Conservation (phyloP, 2,329 filamentous ascomycete genomes). For the Trichoderma breve region DNA sequence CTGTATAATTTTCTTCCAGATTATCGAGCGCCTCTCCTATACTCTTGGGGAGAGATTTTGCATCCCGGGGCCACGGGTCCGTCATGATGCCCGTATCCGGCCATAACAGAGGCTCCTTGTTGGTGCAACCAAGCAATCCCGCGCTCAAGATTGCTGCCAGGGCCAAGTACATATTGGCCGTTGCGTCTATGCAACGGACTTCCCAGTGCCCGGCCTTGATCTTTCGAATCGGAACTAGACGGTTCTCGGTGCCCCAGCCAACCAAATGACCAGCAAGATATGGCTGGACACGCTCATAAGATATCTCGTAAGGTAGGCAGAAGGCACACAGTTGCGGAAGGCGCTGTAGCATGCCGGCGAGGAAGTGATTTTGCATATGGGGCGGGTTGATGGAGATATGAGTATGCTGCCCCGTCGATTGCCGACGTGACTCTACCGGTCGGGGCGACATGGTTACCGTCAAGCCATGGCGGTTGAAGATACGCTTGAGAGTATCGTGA, state of each 20-base stretch:
- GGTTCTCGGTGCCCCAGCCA: not conserved
- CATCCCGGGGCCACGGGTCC: not conserved
- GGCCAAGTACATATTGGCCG: not conserved
- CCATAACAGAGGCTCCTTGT: not conserved
- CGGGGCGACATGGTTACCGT: not conserved
- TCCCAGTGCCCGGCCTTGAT: not conserved
- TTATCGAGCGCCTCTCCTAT: not conserved
- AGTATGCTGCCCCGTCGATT: not conserved
- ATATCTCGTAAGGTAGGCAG: not conserved
- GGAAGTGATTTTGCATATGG: not conserved
- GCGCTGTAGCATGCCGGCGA: not conserved
- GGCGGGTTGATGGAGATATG: not conserved
- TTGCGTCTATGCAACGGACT: not conserved
- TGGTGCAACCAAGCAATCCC: not conserved
- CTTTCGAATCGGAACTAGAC: not conserved
- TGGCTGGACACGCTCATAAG: not conserved
- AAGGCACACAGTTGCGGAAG: not conserved
- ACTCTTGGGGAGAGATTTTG: not conserved
- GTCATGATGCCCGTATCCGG: not conserved
- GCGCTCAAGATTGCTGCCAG: not conserved
- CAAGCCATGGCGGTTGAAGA: not conserved
- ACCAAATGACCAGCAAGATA: not conserved
- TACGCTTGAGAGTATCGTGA: not conserved
- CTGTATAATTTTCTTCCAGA: not conserved
- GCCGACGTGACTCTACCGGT: not conserved